These are phyloP conservation scores for Boehmeria nivea DNA, from an alignment of 306 rosid species.

Conservation along the genomic window DNA sequence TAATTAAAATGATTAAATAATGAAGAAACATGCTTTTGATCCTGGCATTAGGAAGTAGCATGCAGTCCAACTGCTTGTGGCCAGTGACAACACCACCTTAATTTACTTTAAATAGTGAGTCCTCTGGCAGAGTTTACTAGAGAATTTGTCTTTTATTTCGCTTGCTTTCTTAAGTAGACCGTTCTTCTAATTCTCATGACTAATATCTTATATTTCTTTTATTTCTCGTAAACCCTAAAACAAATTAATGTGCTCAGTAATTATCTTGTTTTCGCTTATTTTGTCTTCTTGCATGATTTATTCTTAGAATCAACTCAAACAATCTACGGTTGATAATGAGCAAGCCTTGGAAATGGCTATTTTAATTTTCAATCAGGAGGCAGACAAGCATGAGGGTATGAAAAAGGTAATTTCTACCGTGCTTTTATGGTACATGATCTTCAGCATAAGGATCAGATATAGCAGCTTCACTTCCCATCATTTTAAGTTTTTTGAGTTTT, in stretches of 20 bases:
- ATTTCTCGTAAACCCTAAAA: too few relatives aligned
- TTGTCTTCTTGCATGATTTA: conserved; percentile 26
- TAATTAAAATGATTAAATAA: too few relatives aligned
- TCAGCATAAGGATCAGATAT: conserved; percentile 4
- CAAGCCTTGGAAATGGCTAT: conserved; percentile 78
- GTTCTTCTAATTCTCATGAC: too few relatives aligned
- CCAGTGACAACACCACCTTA: too few relatives aligned
- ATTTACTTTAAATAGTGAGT: neutral
- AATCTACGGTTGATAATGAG: conserved; percentile 54
- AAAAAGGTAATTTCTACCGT: conserved; percentile 50
- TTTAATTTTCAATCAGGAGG: conserved; percentile 72
- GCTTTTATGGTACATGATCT: conserved; percentile 15
- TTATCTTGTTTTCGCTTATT: neutral
- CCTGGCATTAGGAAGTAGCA: too few relatives aligned
- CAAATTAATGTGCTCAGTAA: too few relatives aligned
- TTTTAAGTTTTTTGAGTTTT: conserved; percentile 26
- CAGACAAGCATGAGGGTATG: conserved; percentile 50
- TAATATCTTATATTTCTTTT: too few relatives aligned
- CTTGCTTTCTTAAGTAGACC: too few relatives aligned
- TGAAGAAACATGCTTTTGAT: too few relatives aligned
- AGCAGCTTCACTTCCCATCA: conserved; percentile 5
- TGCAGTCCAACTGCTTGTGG: too few relatives aligned
- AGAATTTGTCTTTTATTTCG: neutral
- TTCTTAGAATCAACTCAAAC: conserved; percentile 64
- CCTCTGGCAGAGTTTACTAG: neutral